Base-by-base conservation (phyloP, 331 rosid species). In the Saraca asoca region DNA sequence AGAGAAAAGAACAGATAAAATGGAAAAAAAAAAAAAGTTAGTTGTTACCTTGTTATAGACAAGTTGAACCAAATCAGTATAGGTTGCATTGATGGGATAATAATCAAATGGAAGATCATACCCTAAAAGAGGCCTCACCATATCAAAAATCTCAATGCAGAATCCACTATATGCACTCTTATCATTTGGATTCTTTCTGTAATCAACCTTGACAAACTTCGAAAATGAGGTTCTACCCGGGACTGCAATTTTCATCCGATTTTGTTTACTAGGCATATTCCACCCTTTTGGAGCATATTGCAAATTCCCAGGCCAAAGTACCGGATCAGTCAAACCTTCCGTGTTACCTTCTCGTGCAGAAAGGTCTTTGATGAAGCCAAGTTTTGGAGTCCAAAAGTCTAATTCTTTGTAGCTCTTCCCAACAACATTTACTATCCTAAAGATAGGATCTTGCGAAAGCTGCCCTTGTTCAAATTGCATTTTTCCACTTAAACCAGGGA, bases 271-370 rank as follows among this genome's bases (percentile, higher is more conserved):
- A 7, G 92, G 88, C 60, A 85, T 44, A 16, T 72, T 82, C 96
- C 96, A 91, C 3, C 85, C 87, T 19, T 64, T 86, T n/a, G 96
- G 89, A 48, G 17, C 48, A 1, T 41, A 14, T 12, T 1, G 7
- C 13, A 14, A 20, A n/a, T 76, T 69, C 60, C 97, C 95, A 0
- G 97, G 94, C 97, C 97, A 91, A 49, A 12, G 79, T 16, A 77
- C 74, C 0, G 56, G 51, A 62, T 68, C 81, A 6, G 0, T 31
- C 57, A 78, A 66, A 44, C 72, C 52, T 41, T 79, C 38, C 58
- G 46, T 33, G n/a, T n/a, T n/a, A n/a, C n/a, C n/a, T n/a, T n/a
- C n/a, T 24, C 70, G 37, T 64, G 66, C 64, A 14, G 43, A 9
- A 6, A 39, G 43, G 43, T 2, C 7, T 7, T 16, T 29, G n/a